phyloP scores from a whole-genome alignment of 2,329 filamentous ascomycete genomes.

The Chrysoporthe deuterocubensis region DNA sequence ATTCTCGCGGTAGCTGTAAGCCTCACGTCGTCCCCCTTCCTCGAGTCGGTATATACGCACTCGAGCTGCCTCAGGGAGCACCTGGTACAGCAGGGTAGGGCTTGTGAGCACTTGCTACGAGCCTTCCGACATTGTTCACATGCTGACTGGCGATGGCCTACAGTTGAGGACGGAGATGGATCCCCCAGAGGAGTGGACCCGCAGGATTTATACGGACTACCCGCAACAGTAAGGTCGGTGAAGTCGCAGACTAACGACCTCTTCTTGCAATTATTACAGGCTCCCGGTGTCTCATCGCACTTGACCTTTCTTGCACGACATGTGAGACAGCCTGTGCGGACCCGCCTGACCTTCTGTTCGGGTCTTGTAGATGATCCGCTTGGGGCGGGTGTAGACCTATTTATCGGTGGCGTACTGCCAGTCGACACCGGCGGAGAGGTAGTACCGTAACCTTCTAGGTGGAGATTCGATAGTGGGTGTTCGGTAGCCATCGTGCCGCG shows the following conservation, averaged over 20 bases:
- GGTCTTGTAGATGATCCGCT: not conserved
- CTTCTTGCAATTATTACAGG: slow-evolving; percentile 22
- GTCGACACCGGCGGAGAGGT: not conserved
- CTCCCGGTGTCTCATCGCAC: slow-evolving; percentile 16
- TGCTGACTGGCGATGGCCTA: slow-evolving; percentile 4
- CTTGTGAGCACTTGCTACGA: slow-evolving; percentile 9
- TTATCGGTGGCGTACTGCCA: not conserved
- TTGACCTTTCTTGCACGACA: slow-evolving; percentile 22
- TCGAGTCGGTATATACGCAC: not conserved
- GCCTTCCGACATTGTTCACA: slow-evolving; percentile 12
- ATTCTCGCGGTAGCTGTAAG: not conserved
- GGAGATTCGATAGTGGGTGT: slow-evolving; percentile 6
- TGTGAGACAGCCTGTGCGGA: slow-evolving; percentile 21
- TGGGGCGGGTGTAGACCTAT: not conserved
- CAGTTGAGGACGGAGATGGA: not conserved
- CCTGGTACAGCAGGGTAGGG: slow-evolving; percentile 1
- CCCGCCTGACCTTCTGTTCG: slow-evolving; percentile 4
- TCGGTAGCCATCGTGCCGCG: slow-evolving; percentile 3
- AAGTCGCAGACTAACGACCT: slow-evolving; percentile 9
- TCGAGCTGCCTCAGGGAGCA: slow-evolving; percentile 9
- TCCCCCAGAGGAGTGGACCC: not conserved
- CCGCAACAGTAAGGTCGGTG: not conserved
- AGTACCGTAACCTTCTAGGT: not conserved
- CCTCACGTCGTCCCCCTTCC: not conserved
- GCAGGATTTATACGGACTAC: not conserved